Percentiles rank a stretch among this genome's conserved stretches.
phyloP scores from a whole-genome alignment of 345 rosid genomes.

The Pistacia atlantica region DNA sequence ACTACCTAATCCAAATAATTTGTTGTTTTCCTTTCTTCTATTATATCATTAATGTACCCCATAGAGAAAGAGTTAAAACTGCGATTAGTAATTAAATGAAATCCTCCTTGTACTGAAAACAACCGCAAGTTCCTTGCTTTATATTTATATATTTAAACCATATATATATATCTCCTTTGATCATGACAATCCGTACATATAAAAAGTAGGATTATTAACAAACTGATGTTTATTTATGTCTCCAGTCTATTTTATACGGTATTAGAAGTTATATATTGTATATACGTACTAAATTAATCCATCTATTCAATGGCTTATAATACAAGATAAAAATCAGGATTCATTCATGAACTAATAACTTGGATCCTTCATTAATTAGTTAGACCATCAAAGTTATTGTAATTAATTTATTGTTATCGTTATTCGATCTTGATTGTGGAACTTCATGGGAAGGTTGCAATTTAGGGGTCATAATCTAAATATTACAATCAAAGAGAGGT shows the following conservation, averaged over 20 bases:
- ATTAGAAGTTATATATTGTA: neutral
- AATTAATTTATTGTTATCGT: neutral
- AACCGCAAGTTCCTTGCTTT: neutral
- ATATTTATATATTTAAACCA: neutral
- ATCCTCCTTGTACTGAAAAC: slow-evolving; percentile 2
- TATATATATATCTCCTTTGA: neutral
- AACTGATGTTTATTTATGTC: slow-evolving; percentile 15
- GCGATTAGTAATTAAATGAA: slow-evolving; percentile 18
- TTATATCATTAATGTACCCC: slow-evolving; percentile 7
- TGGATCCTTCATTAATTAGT: neutral
- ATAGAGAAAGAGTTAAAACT: slow-evolving; percentile 11
- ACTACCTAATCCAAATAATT: slow-evolving; percentile 47
- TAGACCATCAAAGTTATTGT: neutral
- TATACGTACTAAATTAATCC: neutral
- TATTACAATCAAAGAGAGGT: no score
- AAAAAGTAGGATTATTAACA: slow-evolving; percentile 9
- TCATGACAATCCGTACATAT: slow-evolving; percentile 9
- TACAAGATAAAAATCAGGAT: neutral
- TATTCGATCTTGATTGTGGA: neutral
- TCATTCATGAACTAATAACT: neutral
- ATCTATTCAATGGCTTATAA: neutral
- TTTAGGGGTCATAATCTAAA: no score
- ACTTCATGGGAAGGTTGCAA: no score
- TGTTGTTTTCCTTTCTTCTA: slow-evolving; percentile 19
- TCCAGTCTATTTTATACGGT: neutral